A percentile compares a stretch with the other conserved stretches of the same genome.
phyloP scores from a whole-genome alignment of 106 monocot species.

The Phalaenopsis aphrodite region DNA sequence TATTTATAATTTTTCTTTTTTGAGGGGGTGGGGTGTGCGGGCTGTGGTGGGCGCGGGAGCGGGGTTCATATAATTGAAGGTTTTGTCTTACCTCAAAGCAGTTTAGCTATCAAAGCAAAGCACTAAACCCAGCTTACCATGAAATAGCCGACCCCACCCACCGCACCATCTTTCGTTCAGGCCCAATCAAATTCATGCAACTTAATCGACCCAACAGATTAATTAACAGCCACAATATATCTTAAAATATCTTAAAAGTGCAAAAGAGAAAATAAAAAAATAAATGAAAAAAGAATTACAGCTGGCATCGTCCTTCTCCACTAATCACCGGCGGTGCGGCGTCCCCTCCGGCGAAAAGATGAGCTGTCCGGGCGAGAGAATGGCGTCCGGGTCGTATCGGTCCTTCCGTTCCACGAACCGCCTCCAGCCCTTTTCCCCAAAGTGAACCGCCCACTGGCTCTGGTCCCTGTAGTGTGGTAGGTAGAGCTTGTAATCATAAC shows the following conservation, averaged over 20 bases:
- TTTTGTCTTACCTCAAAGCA: not conserved
- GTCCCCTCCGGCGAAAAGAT: constrained; percentile 35
- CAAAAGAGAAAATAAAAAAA: not conserved
- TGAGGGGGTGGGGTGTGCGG: too few relatives aligned
- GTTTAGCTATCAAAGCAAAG: not conserved
- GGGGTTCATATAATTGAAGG: too few relatives aligned
- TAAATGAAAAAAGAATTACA: not conserved
- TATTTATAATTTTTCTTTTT: too few relatives aligned
- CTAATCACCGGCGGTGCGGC: not conserved
- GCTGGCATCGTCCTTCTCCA: not conserved
- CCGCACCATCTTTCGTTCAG: not conserved
- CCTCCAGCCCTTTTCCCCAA: constrained; percentile 50
- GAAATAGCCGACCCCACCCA: not conserved
- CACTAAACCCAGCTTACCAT: not conserved
- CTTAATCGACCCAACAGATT: not conserved
- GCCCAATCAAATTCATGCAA: not conserved
- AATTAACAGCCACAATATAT: not conserved
- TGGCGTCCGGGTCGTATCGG: constrained; percentile 59
- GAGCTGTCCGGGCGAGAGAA: constrained; percentile 74
- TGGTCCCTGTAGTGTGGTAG: constrained; percentile 60
- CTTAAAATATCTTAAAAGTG: too few relatives aligned
- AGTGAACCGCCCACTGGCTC: constrained; percentile 62
- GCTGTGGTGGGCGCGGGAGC: too few relatives aligned
- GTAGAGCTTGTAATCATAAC: constrained; percentile 89
- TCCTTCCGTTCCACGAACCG: constrained; percentile 59